Percentiles rank a stretch among this genome's conserved stretches.
These are phyloP conservation scores for Thalassiosira tumida DNA, from an alignment of 352 stramenopile genomes.

Conservation along the genomic window DNA sequence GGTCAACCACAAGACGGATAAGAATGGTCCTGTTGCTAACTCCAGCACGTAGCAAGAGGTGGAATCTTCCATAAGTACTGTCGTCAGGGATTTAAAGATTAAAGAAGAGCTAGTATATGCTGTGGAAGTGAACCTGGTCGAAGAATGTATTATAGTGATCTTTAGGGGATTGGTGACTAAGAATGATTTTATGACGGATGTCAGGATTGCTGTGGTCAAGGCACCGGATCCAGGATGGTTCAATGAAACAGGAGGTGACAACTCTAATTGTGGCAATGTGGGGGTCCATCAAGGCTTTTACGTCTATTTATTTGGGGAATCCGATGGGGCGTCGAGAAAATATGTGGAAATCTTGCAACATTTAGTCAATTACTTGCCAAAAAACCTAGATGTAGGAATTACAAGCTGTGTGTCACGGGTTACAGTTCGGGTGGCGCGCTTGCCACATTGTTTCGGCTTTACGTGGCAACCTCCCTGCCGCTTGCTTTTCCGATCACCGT, in stretches of 20 bases:
- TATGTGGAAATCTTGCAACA: constrained; percentile 76
- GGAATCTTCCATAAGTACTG: constrained; percentile 65
- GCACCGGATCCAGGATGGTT: constrained; percentile 47
- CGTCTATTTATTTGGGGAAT: constrained; percentile 83
- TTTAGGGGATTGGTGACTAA: constrained; percentile 87
- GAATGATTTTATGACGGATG: constrained; percentile 87
- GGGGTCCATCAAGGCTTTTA: constrained; percentile 88
- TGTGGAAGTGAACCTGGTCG: constrained; percentile 80
- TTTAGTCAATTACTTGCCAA: constrained; percentile 74
- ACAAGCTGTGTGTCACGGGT: constrained; percentile 93
- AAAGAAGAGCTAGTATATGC: constrained; percentile 88
- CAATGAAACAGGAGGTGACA: not conserved
- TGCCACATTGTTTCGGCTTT: constrained; percentile 91
- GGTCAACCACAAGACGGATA: not conserved
- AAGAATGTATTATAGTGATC: constrained; percentile 83
- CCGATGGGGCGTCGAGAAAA: constrained; percentile 64
- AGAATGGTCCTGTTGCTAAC: too few species aligned
- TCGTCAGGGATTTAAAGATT: constrained; percentile 82
- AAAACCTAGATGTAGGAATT: constrained; percentile 64
- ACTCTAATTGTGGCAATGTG: constrained; percentile 52
- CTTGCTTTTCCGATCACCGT: constrained; percentile 74
- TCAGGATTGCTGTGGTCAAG: constrained; percentile 80
- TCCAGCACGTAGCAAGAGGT: too few species aligned
- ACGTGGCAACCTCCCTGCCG: constrained; percentile 70
- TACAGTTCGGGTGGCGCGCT: constrained; percentile 94